Percentiles rank a stretch among this genome's conserved stretches.
phyloP scores from a whole-genome alignment of 2,329 filamentous ascomycete species.

The Monosporascus sp. region DNA sequence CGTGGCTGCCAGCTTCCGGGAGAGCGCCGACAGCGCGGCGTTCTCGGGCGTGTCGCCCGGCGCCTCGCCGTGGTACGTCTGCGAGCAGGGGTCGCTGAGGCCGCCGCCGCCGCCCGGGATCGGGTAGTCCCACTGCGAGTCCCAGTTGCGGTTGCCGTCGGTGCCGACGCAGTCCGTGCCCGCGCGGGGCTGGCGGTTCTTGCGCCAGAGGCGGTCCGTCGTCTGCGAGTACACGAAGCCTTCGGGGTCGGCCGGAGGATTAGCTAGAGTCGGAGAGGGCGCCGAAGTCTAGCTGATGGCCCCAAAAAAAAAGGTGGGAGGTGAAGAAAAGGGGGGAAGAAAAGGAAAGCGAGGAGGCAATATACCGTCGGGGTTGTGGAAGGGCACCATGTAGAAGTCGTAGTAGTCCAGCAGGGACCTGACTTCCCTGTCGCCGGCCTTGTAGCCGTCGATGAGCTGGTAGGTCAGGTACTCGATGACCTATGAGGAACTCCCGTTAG shows the following conservation, averaged over 20 bases:
- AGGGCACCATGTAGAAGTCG: slow-evolving; percentile 61
- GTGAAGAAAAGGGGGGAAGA: neutral
- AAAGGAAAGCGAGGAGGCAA: neutral
- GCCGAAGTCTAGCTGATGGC: neutral
- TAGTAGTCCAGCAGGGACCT: slow-evolving; percentile 46
- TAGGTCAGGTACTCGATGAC: slow-evolving; percentile 43
- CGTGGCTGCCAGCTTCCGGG: slow-evolving; percentile 25
- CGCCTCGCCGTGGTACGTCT: slow-evolving; percentile 37
- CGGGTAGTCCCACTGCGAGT: slow-evolving; percentile 40
- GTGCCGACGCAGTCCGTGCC: slow-evolving; percentile 38
- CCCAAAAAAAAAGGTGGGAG: no score
- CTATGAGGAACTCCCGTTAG: slow-evolving; percentile 7
- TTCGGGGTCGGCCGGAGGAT: slow-evolving; percentile 13
- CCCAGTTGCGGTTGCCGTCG: slow-evolving; percentile 52
- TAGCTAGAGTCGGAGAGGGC: neutral
- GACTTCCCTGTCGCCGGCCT: slow-evolving; percentile 28
- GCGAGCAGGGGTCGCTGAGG: slow-evolving; percentile 42
- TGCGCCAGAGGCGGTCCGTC: slow-evolving; percentile 54
- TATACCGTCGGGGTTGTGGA: slow-evolving; percentile 57
- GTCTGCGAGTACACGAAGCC: slow-evolving; percentile 56
- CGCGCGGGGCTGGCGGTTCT: slow-evolving; percentile 40
- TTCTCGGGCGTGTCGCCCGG: slow-evolving; percentile 42
- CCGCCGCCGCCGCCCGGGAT: slow-evolving; percentile 33
- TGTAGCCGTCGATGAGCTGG: slow-evolving; percentile 39
- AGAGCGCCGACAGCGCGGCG: slow-evolving; percentile 33